phyloP scores from a whole-genome alignment of 495 filamentous ascomycete genomes.

The Lentithecium fluviatile region DNA sequence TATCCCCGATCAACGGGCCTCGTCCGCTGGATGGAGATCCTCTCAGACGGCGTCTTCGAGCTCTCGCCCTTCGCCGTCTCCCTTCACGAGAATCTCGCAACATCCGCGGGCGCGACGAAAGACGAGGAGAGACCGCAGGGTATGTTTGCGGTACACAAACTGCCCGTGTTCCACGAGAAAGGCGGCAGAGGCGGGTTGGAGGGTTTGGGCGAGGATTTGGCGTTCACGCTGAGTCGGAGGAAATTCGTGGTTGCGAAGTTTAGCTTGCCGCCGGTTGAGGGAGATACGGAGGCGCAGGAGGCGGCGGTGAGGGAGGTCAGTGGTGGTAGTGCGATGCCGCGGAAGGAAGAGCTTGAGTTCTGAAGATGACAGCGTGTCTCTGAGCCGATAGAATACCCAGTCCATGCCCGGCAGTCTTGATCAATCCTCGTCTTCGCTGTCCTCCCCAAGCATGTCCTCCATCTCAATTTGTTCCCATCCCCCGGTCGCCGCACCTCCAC shows the following conservation, averaged over 20 bases:
- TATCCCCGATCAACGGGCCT: conserved; percentile 76
- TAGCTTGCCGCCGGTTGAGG: conserved; percentile 84
- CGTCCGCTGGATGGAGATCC: conserved; percentile 81
- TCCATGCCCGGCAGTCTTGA: background rate
- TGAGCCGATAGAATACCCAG: background rate
- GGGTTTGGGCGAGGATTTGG: conserved; percentile 78
- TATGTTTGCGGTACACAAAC: conserved; percentile 73
- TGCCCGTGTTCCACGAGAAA: conserved; percentile 84
- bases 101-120: conserved; percentile 51
- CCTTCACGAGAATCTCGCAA: conserved; percentile 53
- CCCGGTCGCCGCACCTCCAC: conserved; percentile 50
- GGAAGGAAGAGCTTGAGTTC: conserved; percentile 71
- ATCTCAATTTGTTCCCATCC: conserved; percentile 65
- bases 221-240: conserved; percentile 81
- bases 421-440: conserved; percentile 32
- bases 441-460: conserved; percentile 58
- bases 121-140: conserved; percentile 80
- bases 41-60: conserved; percentile 85
- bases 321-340: conserved; percentile 51
- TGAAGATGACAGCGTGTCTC: conserved; percentile 40
- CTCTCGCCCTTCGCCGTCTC: conserved; percentile 76
- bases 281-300: conserved; percentile 68
- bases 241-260: conserved; percentile 85
- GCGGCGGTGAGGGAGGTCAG: conserved; percentile 37
- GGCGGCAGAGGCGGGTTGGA: conserved; percentile 74